Percentiles rank a stretch among this genome's conserved stretches.
Conservation (phyloP, 768 basidiomycete species). For the Cystofilobasidium capitatum region DNA sequence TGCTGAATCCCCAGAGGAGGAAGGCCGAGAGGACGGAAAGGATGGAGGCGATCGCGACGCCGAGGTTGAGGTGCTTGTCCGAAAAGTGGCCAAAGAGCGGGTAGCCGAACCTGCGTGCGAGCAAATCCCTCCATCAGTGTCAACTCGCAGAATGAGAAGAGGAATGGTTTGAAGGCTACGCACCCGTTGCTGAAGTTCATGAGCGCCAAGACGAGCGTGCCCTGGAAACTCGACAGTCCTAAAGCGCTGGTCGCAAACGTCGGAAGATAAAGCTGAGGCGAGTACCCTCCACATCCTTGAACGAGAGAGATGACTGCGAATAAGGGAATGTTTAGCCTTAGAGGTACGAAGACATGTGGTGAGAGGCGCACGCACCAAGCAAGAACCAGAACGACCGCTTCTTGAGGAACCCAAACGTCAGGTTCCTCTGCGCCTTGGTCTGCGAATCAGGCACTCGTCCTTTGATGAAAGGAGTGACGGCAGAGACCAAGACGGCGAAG, state of each 20-base stretch:
- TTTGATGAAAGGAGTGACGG: background rate
- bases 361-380: background rate
- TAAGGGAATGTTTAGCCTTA: background rate
- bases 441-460: background rate
- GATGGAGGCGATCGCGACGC: background rate
- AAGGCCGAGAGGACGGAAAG: background rate
- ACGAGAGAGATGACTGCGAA: background rate
- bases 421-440: background rate
- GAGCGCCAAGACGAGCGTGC: conserved; percentile 3
- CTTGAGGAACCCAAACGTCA: background rate
- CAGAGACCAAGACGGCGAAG: background rate
- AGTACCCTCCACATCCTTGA: background rate
- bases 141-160: background rate
- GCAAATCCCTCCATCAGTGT: background rate
- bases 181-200: conserved; percentile 3
- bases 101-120: background rate
- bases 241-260: background rate
- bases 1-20: conserved; percentile 1
- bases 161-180: background rate
- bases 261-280: background rate
- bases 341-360: background rate
- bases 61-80: conserved; percentile 5
- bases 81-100: background rate
- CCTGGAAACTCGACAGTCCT: background rate
- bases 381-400: conserved; percentile 9